phyloP scores from a whole-genome alignment of 345 rosid species.

The Noccaea caerulescens region DNA sequence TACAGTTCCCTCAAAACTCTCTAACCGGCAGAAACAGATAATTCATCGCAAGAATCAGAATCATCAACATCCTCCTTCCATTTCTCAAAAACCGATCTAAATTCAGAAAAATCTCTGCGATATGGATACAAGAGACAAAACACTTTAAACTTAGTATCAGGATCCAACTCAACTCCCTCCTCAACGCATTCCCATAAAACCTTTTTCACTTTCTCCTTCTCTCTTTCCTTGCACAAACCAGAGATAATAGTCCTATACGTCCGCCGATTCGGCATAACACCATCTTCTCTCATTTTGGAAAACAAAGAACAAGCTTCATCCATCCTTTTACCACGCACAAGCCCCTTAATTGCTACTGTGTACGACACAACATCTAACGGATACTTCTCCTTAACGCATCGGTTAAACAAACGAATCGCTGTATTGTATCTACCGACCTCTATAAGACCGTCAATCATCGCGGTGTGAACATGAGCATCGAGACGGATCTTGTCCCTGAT shows the following conservation, averaged over 20 bases:
- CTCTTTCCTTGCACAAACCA: conserved; percentile 55
- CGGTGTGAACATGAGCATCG: conserved; percentile 74
- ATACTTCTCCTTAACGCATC: conserved; percentile 49
- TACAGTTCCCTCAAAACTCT: conserved; percentile 12
- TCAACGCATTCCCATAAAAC: conserved; percentile 55
- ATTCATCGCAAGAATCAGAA: conserved; percentile 26
- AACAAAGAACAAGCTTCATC: conserved; percentile 57
- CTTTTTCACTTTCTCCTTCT: conserved; percentile 53
- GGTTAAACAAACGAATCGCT: conserved; percentile 57
- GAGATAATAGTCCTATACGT: conserved; percentile 52
- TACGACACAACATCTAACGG: conserved; percentile 66
- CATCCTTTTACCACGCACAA: conserved; percentile 55
- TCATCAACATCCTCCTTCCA: conserved; percentile 34
- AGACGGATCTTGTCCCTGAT: conserved; percentile 37
- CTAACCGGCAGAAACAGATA: conserved; percentile 29
- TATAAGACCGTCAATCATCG: conserved; percentile 55
- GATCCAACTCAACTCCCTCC: conserved; percentile 52
- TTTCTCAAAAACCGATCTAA: conserved; percentile 45
- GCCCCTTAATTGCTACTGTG: conserved; percentile 66
- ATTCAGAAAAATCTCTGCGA: conserved; percentile 39
- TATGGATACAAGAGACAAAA: conserved; percentile 42
- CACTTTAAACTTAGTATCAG: conserved; percentile 43
- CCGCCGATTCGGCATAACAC: conserved; percentile 50
- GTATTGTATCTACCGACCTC: conserved; percentile 49
- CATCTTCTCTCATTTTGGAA: conserved; percentile 58